Evolutionary conservation across 2,329 filamentous ascomycete genomes (phyloP), one percentile per base, ranked within the genome.

Genomic region (Fusarium coicis): DNA sequence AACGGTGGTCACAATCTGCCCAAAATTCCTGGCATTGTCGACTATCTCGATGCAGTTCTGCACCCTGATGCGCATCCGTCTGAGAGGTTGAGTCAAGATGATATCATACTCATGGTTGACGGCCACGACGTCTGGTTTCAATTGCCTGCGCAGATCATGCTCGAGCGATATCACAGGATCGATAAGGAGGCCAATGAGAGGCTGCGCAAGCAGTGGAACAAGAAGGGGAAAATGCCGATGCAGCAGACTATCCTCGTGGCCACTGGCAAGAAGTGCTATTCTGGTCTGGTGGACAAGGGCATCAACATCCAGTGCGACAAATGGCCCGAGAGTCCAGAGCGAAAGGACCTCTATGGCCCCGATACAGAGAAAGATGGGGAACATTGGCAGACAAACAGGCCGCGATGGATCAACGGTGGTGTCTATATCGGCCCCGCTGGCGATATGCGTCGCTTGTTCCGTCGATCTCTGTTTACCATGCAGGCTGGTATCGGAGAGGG

Each of bases 41-140:
- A 44, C 14, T 67, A 67, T n/a, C 65, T 67, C 8, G 65, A 67
- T n/a, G 65, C 53, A 32, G 65, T 66, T 34, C 66, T 66, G 26
- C 46, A 53, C 2, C 46, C 63, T 3, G 21, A 53, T 11, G 65
- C 65, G 6, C 63, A 67, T 12, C 54, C 30, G 12, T 53, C 63
- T 2, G 65, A 67, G 11, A 50, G 34, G 10, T 23, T 67, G 3
- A 15, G 18, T 4, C 62, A 66, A 7, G 32, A 66, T 12, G 64
- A 66, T 10, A 21, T 68, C 11, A 56, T 68, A 5, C 63, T 68
- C 5, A 61, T 68, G 54, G 53, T 68, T 0, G 65, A 68, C 7
- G 47, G 12, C 15, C 37, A 40, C 2, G 65, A 68, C 1, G 18
- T 61, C 1, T 68, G 65, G 65, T 68, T 68, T 2, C 65, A 68